Evolutionary conservation across 2,329 filamentous ascomycete species (phyloP).

Genomic region (Penicillium sclerotigenum): DNA sequence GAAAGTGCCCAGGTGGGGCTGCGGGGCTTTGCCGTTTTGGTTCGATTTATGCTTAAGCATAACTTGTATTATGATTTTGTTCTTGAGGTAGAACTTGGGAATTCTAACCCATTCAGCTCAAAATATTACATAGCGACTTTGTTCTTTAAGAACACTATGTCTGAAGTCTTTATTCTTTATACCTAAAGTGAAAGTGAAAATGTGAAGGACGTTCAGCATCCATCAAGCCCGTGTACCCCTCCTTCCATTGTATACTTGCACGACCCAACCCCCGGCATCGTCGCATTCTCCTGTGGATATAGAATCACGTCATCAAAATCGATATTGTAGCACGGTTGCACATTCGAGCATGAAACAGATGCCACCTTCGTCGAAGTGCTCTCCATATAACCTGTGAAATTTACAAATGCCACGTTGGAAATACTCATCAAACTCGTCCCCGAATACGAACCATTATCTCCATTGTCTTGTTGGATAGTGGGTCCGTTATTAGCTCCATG

Average conservation of each 20-base stretch:
- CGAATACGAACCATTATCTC: constrained; percentile 49
- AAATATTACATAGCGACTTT: too few relatives aligned
- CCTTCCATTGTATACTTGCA: constrained; percentile 39
- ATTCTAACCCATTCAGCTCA: background rate
- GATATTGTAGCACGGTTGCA: constrained; percentile 53
- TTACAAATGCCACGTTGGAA: constrained; percentile 50
- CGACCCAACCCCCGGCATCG: constrained; percentile 31
- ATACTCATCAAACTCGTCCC: constrained; percentile 53
- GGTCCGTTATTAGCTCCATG: constrained; percentile 45
- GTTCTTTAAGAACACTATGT: too few relatives aligned
- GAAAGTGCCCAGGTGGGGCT: background rate
- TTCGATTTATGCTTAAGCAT: background rate
- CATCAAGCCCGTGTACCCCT: constrained; percentile 38
- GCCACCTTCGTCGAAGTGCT: constrained; percentile 22
- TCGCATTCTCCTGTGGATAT: constrained; percentile 31
- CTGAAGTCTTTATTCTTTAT: too few relatives aligned
- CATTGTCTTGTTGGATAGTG: constrained; percentile 49
- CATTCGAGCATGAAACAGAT: constrained; percentile 46
- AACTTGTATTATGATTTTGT: background rate
- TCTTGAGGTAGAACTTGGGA: background rate
- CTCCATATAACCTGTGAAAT: constrained; percentile 51
- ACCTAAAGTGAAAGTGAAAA: too few relatives aligned
- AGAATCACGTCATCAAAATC: constrained; percentile 44
- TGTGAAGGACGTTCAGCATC: background rate
- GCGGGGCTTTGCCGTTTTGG: background rate